Evolutionary conservation across 2,329 filamentous ascomycete genomes (phyloP), one percentile per base, ranked within the genome.

Genomic region (Exophiala sp.): DNA sequence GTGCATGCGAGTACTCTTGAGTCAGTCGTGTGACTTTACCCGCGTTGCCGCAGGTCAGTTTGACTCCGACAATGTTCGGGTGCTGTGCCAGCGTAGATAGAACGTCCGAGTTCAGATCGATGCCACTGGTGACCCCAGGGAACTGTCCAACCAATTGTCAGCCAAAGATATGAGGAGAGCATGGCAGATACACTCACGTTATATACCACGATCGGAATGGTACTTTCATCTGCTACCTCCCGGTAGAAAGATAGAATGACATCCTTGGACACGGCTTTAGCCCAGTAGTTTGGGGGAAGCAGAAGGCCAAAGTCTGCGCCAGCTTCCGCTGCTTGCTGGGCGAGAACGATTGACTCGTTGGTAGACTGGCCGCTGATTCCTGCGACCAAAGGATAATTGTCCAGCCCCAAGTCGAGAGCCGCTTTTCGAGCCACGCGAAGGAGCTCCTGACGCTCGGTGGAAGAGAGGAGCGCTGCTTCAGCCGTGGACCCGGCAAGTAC

Each of bases 231-330:
- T 3, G 85, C 85, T 3, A 86, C 84, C 29, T 80, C 75, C 33
- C 71, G 75, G 75, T 89, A 91, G 70, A 84, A 89, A 20, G 80
- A 76, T 41, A 81, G 68, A 47, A 84, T 71, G 1, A 79, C 79
- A 5, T 80, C 76, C 8, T 80, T 77, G 29, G 77, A 80, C 66
- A 89, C 84, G 21, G 88, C 75, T 3, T 79, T 68, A 47, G 83
- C 80, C 72, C 90, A 91, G 73, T 91, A 91, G 47, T 82, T 83
- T 3, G 88, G 88, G 5, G 88, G 86, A 21, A 91, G 78, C 2
- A 91, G 80, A 50, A 92, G 77, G 5, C 85, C 86, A 63, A 87
- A 89, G 71, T 90, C 85, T 60, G 85, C 87, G 52, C 88, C 88
- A 35, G 82, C 77, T 32, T 79, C 77, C 62, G 79, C 80, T 14